Evolutionary conservation across 768 basidiomycete species (phyloP), one percentile per base, ranked within the genome.

Genomic region (Mycena alexandri): DNA sequence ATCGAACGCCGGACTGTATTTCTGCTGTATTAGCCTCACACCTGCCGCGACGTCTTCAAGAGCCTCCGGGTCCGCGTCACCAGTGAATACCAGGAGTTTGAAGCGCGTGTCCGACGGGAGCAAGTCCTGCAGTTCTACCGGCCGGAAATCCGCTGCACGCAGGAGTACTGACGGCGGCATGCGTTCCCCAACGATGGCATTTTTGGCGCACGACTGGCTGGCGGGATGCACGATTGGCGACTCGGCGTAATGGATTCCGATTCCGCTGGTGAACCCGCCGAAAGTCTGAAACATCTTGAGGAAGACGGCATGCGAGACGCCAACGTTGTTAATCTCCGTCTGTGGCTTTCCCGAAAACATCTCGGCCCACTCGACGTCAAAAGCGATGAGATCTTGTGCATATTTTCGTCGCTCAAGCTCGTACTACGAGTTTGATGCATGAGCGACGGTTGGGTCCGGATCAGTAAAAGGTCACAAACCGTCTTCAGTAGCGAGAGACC

Each of bases 321-420:
- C 87, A 43, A 84, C 81, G 57, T 79, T 73, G 53, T 82, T 74
- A 3, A 80, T 78, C 38, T 79, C 77, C 6, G 87, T 87, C 36
- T 82, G 80, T 5, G 90, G 89, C 74, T 90, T 90, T 43, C 86
- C 86, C 22, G 90, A 92, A 75, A 91, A 92, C n/a, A 92, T 78
- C 16, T 81, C 80, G 10, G 90, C 83, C 67, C 88, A 90, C 65
- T 89, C 74, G 70, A 86, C 87, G 74, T 93, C 92, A 71, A 91
- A 93, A 54, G 84, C 71, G 64, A 93, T 93, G 65, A 94, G 82
- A 63, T 92, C 90, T 76, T 90, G 85, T 0, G 93, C 92, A 65
- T 87, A 91, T 70, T 85, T 86, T 56, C 86, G 83, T 29, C 93
- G 83, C 72, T 94, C 93, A 29, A 79, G 65, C 75, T 92, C 89